Evolutionary conservation across 169 alveolate species (phyloP).

Genomic region (Perkinsus marinus): DNA sequence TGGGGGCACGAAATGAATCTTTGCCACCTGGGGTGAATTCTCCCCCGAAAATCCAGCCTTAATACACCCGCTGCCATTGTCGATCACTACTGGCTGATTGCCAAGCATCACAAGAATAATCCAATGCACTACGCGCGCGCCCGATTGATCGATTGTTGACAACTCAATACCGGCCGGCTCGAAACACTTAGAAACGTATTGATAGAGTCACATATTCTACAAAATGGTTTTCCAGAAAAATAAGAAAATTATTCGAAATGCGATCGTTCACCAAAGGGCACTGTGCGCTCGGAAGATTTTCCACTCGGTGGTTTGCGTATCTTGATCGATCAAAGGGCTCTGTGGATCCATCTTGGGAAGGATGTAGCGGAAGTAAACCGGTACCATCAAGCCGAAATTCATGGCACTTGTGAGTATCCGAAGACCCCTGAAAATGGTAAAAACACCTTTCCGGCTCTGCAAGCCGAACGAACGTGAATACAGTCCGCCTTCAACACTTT

Average conservation of each 20-base stretch:
- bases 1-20: conserved; percentile 14
- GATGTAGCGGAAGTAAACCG: neutral
- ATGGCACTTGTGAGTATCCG: neutral
- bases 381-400: neutral
- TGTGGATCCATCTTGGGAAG: neutral
- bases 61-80: conserved; percentile 44
- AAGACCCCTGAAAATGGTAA: neutral
- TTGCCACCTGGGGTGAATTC: conserved; percentile 27
- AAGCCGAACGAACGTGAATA: too few species aligned
- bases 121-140: neutral
- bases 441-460: too few species aligned
- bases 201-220: too few species aligned
- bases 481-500: too few species aligned
- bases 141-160: too few species aligned
- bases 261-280: neutral
- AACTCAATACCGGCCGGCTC: too few species aligned
- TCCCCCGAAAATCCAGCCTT: conserved; percentile 44
- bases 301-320: neutral
- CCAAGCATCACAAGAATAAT: neutral
- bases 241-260: too few species aligned
- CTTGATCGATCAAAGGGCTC: neutral
- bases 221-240: too few species aligned
- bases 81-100: conserved; percentile 29
- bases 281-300: neutral
- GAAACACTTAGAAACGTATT: too few species aligned